Conservation (phyloP, 352 stramenopile genomes). For the Phytophthora idaei region DNA sequence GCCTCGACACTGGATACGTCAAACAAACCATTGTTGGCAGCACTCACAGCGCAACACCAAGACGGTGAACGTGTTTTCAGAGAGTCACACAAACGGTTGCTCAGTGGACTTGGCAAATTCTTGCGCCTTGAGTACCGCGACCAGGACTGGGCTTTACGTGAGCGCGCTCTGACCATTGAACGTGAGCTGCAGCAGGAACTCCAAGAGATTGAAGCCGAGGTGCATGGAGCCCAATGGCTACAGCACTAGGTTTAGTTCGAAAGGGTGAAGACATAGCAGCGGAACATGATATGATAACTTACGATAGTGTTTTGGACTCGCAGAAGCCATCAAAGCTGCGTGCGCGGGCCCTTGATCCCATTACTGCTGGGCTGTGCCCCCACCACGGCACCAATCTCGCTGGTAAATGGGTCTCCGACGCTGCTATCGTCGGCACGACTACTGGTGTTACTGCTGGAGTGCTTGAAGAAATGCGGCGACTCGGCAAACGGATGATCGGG, state of each 20-base stretch:
- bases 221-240: slow-evolving; percentile 38
- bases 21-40: slow-evolving; percentile 42
- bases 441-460: slow-evolving; percentile 26
- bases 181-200: slow-evolving; percentile 69
- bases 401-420: slow-evolving; percentile 54
- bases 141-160: slow-evolving; percentile 49
- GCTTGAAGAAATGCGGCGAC: slow-evolving; percentile 38
- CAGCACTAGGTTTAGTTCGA: slow-evolving; percentile 19
- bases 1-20: slow-evolving; percentile 37
- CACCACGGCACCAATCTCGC: slow-evolving; percentile 63
- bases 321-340: slow-evolving; percentile 43
- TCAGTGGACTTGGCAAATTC: slow-evolving; percentile 61
- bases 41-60: slow-evolving; percentile 47
- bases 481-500: slow-evolving; percentile 48
- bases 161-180: slow-evolving; percentile 63
- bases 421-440: slow-evolving; percentile 26
- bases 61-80: slow-evolving; percentile 49
- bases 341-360: slow-evolving; percentile 38
- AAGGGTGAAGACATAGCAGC: slow-evolving; percentile 6
- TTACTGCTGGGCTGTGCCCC: slow-evolving; percentile 39
- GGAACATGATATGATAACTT: slow-evolving; percentile 27
- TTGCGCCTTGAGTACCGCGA: slow-evolving; percentile 61
- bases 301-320: slow-evolving; percentile 10
- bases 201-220: slow-evolving; percentile 48
- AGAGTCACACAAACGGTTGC: slow-evolving; percentile 50